Evolutionary conservation across 257 asterid genomes (phyloP).

Genomic region (Capsicum rhomboideum): DNA sequence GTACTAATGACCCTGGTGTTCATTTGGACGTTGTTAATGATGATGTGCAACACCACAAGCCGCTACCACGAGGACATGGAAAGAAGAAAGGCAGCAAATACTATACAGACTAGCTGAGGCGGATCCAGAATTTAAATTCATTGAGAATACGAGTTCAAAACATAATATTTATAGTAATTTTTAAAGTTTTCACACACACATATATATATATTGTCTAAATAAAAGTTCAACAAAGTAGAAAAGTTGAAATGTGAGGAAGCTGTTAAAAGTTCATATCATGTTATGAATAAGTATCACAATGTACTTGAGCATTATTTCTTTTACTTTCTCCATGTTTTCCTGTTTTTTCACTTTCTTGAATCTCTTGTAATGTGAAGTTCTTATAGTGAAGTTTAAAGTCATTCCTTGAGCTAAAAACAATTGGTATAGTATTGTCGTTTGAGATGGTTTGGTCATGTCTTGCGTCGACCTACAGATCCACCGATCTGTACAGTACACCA

Average conservation of each 20-base stretch:
- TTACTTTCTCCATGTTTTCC: not conserved
- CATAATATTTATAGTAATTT: not conserved
- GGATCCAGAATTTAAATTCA: not conserved
- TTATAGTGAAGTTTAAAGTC: not conserved
- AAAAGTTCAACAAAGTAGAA: not conserved
- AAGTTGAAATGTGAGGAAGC: no score
- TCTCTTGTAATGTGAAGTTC: not conserved
- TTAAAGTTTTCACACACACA: not conserved
- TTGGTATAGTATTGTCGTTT: not conserved
- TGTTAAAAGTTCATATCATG: not conserved
- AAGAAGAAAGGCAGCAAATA: conserved; percentile 15
- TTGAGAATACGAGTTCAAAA: not conserved
- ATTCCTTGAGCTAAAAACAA: not conserved
- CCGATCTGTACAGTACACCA: no score
- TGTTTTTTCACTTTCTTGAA: not conserved
- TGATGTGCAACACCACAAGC: conserved; percentile 12
- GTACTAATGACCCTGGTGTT: conserved; percentile 82
- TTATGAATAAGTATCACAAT: not conserved
- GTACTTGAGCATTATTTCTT: not conserved
- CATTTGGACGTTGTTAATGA: conserved; percentile 71
- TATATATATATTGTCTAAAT: not conserved
- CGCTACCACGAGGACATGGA: conserved; percentile 14
- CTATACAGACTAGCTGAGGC: not conserved
- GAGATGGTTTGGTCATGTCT: not conserved
- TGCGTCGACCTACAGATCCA: not conserved